These are phyloP conservation scores for Phytophthora fragariae DNA, from an alignment of 352 stramenopile genomes.

Conservation along the genomic window DNA sequence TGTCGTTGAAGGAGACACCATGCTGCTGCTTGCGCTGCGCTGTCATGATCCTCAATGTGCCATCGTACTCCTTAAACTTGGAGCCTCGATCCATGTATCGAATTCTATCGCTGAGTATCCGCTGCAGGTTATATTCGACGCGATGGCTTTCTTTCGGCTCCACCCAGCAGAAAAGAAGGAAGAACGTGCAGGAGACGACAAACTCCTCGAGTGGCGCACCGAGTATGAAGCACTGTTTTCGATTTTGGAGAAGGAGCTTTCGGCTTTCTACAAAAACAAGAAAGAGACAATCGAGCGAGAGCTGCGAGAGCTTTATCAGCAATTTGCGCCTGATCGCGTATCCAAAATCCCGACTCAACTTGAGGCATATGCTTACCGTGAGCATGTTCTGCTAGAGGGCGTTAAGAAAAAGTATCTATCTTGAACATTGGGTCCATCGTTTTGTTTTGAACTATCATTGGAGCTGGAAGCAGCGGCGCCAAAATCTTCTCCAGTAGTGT, in stretches of 20 bases:
- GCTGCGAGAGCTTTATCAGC: slow-evolving; percentile 52
- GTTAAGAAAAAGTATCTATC: slow-evolving; percentile 63
- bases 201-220: slow-evolving; percentile 21
- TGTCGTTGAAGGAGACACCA: slow-evolving; percentile 56
- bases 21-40: slow-evolving; percentile 61
- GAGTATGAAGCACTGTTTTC: slow-evolving; percentile 50
- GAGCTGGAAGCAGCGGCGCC: slow-evolving; percentile 15
- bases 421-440: not conserved
- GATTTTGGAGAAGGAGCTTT: slow-evolving; percentile 34
- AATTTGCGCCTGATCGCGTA: slow-evolving; percentile 59
- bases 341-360: slow-evolving; percentile 61
- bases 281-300: slow-evolving; percentile 33
- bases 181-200: not conserved
- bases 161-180: slow-evolving; percentile 18
- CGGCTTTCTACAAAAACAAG: slow-evolving; percentile 38
- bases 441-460: not conserved
- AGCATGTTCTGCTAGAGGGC: slow-evolving; percentile 46
- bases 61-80: slow-evolving; percentile 38
- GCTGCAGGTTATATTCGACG: slow-evolving; percentile 46
- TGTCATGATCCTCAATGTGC: slow-evolving; percentile 47
- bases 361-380: slow-evolving; percentile 56
- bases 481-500: slow-evolving; percentile 21
- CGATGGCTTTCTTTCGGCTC: slow-evolving; percentile 42
- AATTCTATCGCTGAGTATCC: slow-evolving; percentile 48
- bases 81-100: slow-evolving; percentile 36